These are phyloP conservation scores for Solanum piurae DNA, from an alignment of 257 asterid genomes.

Conservation along the genomic window DNA sequence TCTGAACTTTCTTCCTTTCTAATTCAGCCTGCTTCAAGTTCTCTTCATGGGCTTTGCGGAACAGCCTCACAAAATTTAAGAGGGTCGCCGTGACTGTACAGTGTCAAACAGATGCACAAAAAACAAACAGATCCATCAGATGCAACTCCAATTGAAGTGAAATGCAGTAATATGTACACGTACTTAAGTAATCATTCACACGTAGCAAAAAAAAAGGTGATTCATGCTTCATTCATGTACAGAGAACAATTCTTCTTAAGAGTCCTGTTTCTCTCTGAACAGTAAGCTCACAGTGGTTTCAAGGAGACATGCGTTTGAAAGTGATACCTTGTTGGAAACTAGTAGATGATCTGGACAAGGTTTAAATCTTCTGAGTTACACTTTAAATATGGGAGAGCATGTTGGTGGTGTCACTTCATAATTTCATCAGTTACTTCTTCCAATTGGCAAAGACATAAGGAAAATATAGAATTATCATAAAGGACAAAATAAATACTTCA, in stretches of 20 bases:
- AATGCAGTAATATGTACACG: background rate
- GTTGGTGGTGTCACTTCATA: background rate
- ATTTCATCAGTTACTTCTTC: background rate
- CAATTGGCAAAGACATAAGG: background rate
- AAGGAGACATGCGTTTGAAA: background rate
- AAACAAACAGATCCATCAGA: background rate
- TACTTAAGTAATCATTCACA: background rate
- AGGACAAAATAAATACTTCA: background rate
- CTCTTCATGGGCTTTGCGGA: conserved; percentile 89
- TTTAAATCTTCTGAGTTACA: background rate
- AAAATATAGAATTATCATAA: background rate
- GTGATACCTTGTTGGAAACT: background rate
- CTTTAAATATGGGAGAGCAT: background rate
- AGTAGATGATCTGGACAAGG: background rate
- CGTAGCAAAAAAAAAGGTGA: background rate
- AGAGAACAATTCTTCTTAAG: background rate
- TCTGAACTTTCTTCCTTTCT: conserved; percentile 92
- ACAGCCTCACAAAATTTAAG: conserved; percentile 82
- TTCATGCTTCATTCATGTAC: background rate
- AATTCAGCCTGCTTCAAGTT: conserved; percentile 87
- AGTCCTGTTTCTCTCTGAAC: background rate
- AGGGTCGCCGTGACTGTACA: conserved; percentile 83
- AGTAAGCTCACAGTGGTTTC: background rate
- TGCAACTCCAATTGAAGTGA: background rate
- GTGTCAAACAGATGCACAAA: conserved; percentile 3